These are phyloP conservation scores for Alopecurus myosuroides DNA, from an alignment of 176 grass and related monocot genomes.

Conservation along the genomic window DNA sequence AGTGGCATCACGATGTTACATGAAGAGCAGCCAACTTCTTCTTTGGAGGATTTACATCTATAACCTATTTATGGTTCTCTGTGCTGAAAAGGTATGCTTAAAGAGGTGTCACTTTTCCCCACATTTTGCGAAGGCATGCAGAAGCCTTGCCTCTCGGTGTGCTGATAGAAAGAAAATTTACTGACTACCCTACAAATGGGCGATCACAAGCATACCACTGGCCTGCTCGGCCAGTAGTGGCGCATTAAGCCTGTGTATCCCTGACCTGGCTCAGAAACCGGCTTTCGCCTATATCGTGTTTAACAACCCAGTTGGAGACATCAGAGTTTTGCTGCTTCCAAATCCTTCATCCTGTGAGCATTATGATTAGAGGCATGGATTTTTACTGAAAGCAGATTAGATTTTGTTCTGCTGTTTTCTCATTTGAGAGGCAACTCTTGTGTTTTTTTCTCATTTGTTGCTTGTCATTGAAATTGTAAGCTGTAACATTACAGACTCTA, in stretches of 20 bases:
- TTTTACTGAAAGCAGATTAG: background rate
- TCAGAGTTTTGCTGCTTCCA: background rate
- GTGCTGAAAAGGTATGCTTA: background rate
- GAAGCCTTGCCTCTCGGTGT: background rate
- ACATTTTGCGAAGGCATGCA: background rate
- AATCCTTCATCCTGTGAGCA: background rate
- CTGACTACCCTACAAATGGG: background rate
- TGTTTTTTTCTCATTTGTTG: background rate
- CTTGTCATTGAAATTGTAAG: background rate
- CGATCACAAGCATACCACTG: background rate
- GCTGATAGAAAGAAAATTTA: background rate
- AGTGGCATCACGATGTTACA: background rate
- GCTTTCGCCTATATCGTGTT: background rate
- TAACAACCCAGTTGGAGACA: background rate
- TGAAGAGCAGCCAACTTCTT: background rate
- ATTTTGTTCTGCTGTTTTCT: background rate
- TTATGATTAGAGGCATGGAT: background rate
- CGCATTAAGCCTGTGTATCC: background rate
- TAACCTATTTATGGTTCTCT: background rate
- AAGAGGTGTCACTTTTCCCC: background rate
- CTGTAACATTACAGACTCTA: background rate
- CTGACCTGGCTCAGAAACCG: background rate
- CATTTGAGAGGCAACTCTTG: background rate
- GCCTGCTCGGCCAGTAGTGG: background rate
- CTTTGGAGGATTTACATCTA: background rate